Base-by-base conservation (phyloP, 2,329 filamentous ascomycete genomes). In the Bertia moriformis region DNA sequence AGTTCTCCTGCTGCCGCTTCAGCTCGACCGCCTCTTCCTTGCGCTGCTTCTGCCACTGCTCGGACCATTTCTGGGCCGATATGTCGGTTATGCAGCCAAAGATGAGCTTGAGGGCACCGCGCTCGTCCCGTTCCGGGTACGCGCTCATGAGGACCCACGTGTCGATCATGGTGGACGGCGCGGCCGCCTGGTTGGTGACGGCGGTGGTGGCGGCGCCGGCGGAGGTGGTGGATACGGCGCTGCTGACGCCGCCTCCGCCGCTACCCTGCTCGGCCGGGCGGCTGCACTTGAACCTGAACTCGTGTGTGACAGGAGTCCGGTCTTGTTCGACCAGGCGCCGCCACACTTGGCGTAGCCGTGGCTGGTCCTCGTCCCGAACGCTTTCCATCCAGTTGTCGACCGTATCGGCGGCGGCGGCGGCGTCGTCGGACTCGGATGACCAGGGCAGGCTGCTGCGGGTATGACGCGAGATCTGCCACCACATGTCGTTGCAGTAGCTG, bases 71-170 rank as follows among this genome's bases (percentile, higher is more conserved):
- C 53, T 91, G 83, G 40, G 82, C 73, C 14, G 81, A 86, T 45
- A 93, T 93, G 50, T 93, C 84, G 0, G 84, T 89, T 39, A 93
- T 79, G 50, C 78, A 83, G 39, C 82, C 83, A 48, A 88, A 87
- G 2, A 87, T 78, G 44, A 78, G 75, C 59, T 84, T 84, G 39
- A 87, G 65, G 19, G 63, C 61, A 3, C 79, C 81, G 19, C 72
- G 61, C 1, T 65, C 59, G 43, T 79, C 68, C 49, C 71, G 79
- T 48, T 88, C 82, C 0, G 82, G 82, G 46, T 81, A 86, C 0
- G 80, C 82, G 40, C 73, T 83, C 65, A 87, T 80, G 19, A 87
- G 57, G 1, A 82, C 81, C 83, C 83, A 88, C 0, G 80, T 85
- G 44, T 84, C 79, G 38, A 73, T 63, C n/a, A n/a, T n/a, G n/a